These are phyloP conservation scores for Aspergillus sojae DNA, from an alignment of 2,329 filamentous ascomycete genomes.

Conservation along the genomic window DNA sequence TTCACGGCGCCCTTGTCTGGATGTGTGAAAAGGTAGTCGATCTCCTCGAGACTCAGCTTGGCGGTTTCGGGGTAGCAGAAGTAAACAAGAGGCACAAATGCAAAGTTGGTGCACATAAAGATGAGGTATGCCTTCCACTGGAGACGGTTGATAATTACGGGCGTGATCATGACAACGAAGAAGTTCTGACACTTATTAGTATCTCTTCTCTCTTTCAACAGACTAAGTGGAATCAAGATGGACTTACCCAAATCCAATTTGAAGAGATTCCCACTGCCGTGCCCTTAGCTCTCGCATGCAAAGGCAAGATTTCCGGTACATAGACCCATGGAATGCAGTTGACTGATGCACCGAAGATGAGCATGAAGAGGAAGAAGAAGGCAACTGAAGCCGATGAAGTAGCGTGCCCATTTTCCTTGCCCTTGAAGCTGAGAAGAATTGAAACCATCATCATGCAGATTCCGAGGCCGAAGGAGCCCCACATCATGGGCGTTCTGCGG, in stretches of 20 bases:
- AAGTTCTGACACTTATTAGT: constrained; percentile 41
- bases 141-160: constrained; percentile 35
- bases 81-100: constrained; percentile 44
- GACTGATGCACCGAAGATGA: constrained; percentile 47
- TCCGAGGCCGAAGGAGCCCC: constrained; percentile 34
- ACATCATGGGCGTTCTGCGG: constrained; percentile 39
- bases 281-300: constrained; percentile 54
- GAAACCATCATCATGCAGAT: constrained; percentile 43
- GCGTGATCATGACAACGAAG: constrained; percentile 44
- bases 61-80: constrained; percentile 50
- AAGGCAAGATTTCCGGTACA: constrained; percentile 54
- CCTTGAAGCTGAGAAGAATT: constrained; percentile 46
- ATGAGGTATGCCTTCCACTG: constrained; percentile 41
- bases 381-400: constrained; percentile 51
- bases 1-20: constrained; percentile 20
- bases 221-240: not conserved
- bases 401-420: constrained; percentile 32
- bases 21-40: constrained; percentile 44
- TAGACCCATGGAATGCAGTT: constrained; percentile 56
- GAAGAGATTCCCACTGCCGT: constrained; percentile 43
- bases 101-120: constrained; percentile 39
- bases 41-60: constrained; percentile 47
- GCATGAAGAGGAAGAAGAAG: constrained; percentile 53
- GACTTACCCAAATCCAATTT: constrained; percentile 49
- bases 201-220: not conserved